Evolutionary conservation across 2,329 filamentous ascomycete genomes (phyloP), one percentile per base, ranked within the genome.

Genomic region (Lasiodiplodia citricola): DNA sequence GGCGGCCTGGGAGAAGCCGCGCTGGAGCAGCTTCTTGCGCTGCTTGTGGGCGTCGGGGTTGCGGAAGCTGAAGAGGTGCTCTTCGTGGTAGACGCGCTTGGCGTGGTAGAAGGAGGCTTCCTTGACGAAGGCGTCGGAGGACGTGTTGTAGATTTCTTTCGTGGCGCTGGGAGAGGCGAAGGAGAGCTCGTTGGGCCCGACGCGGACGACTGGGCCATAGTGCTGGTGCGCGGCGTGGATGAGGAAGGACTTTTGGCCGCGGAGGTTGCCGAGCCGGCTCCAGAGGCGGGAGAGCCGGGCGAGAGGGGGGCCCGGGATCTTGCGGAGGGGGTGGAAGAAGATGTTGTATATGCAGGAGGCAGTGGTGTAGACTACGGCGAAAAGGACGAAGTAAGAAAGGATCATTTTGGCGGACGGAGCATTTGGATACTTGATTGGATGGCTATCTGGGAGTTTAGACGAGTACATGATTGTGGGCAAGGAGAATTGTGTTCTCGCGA

Each of bases 121-220:
- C 2, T 57, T 57, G 28, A 18, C 35, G 41, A 66, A 66, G 50
- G 21, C 35, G 52, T 55, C 63, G 1, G 62, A 35, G 2, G 21
- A n/a, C 8, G 21, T 44, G 18, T 13, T 14, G 35, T 66, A 55
- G 16, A 56, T 55, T 6, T 23, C 8, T 2, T n/a, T 25, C 8
- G 23, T 28, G 14, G 65, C 52, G 18, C 21, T 13, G 25, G 65
- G 38, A 1, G 37, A 35, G 3, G 55, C 25, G 47, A 70, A 50
- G 16, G 68, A 70, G 21, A 70, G 38, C 23, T 70, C 68, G 38
- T 68, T 64, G 16, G 68, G 68, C 1, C 41, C 54, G 37, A 70
- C 25, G 47, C 68, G 68, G 28, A 70, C 50, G 37, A 70, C 28
- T 11, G 44, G 16, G 16, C 68, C 68, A 37, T 68, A 64, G 44